These are phyloP conservation scores for Auriscalpium vulgare DNA, from an alignment of 768 basidiomycete species.

Conservation along the genomic window DNA sequence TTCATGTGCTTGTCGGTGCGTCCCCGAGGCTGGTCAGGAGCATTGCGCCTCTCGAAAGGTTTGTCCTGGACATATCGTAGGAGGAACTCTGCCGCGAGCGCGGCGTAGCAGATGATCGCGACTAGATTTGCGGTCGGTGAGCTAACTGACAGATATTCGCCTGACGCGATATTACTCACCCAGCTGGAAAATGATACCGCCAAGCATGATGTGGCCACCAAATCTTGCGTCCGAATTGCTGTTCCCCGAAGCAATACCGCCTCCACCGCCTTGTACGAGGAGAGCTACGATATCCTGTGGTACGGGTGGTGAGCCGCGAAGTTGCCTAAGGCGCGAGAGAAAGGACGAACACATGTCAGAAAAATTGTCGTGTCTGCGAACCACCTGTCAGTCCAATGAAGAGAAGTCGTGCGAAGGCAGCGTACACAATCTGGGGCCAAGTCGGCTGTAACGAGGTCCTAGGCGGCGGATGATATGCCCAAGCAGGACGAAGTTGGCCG, in stretches of 20 bases:
- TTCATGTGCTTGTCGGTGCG: too few relatives aligned
- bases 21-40: too few relatives aligned
- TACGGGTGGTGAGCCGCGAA: neutral
- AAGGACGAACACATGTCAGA: constrained; percentile 19
- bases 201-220: too few relatives aligned
- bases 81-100: too few relatives aligned
- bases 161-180: too few relatives aligned
- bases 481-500: constrained; percentile 48
- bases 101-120: too few relatives aligned
- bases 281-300: constrained; percentile 30
- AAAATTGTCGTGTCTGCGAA: constrained; percentile 23
- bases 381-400: neutral
- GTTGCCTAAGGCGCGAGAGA: neutral
- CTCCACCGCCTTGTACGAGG: constrained; percentile 32
- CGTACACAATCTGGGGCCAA: constrained; percentile 27
- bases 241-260: constrained; percentile 22
- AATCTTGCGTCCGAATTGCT: neutral
- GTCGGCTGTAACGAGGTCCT: constrained; percentile 42
- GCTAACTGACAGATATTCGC: too few relatives aligned
- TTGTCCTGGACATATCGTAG: too few relatives aligned
- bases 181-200: too few relatives aligned
- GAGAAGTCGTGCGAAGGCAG: neutral
- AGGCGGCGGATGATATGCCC: constrained; percentile 35
- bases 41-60: too few relatives aligned
- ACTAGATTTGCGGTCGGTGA: too few relatives aligned